Conservation (phyloP, 139 green algal species). For the Eudorina sp. region DNA sequence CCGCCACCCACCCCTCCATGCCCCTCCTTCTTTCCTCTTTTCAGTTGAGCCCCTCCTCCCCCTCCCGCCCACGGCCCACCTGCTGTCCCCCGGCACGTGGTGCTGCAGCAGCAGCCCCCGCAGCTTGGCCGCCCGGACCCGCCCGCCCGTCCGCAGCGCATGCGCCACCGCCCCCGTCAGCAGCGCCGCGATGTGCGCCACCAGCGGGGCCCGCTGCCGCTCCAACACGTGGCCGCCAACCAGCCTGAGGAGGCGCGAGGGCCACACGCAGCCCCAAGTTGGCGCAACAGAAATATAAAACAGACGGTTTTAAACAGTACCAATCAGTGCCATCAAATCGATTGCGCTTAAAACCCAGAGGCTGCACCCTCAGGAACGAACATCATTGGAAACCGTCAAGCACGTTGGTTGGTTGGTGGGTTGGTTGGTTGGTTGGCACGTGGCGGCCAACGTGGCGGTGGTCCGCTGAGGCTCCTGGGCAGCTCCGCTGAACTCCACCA, state of each 20-base stretch:
- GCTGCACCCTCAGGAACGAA: too few relatives aligned
- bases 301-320: background rate
- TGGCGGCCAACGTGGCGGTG: too few relatives aligned
- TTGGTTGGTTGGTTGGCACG: too few relatives aligned
- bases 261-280: background rate
- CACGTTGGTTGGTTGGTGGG: background rate
- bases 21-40: too few relatives aligned
- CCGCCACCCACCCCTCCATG: too few relatives aligned
- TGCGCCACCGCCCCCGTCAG: conserved; percentile 44
- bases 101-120: conserved; percentile 6
- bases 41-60: too few relatives aligned
- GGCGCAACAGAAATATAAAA: background rate
- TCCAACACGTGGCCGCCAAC: conserved; percentile 74
- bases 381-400: background rate
- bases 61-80: too few relatives aligned
- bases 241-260: conserved; percentile 15
- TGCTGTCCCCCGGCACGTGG: background rate
- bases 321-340: too few relatives aligned
- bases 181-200: conserved; percentile 48
- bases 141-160: background rate
- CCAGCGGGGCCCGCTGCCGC: conserved; percentile 50
- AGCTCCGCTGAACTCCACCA: background rate
- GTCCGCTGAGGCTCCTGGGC: background rate
- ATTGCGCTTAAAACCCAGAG: too few relatives aligned
- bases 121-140: background rate